These are phyloP conservation scores for Colletotrichum orchidophilum DNA, from an alignment of 2,329 filamentous ascomycete species.

Conservation along the genomic window DNA sequence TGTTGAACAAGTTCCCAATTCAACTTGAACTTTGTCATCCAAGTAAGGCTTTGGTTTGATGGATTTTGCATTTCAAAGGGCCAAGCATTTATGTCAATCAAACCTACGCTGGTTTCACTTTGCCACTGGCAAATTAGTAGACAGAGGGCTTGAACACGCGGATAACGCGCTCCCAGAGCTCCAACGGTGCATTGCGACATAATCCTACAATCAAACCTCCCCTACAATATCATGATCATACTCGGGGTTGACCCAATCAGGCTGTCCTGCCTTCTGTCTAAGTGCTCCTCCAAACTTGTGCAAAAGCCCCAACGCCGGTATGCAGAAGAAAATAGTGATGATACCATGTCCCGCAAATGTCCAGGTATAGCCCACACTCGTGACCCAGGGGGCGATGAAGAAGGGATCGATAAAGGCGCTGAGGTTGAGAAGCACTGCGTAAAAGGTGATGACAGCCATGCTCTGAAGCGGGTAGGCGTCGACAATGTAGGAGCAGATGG, in stretches of 20 bases:
- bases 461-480: slow-evolving; percentile 65
- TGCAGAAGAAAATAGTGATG: slow-evolving; percentile 51
- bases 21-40: too few relatives aligned
- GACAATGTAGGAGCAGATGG: slow-evolving; percentile 61
- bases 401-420: slow-evolving; percentile 57
- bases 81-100: too few relatives aligned
- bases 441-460: slow-evolving; percentile 64
- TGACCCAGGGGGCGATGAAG: slow-evolving; percentile 60
- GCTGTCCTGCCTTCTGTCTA: slow-evolving; percentile 46
- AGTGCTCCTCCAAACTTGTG: slow-evolving; percentile 51
- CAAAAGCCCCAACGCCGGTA: slow-evolving; percentile 47
- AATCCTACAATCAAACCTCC: background rate
- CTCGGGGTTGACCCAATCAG: slow-evolving; percentile 58
- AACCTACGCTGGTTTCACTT: too few relatives aligned
- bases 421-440: slow-evolving; percentile 62
- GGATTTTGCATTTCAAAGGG: too few relatives aligned
- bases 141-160: background rate
- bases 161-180: too few relatives aligned
- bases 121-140: background rate
- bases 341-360: slow-evolving; percentile 59
- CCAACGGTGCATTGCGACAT: background rate
- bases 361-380: slow-evolving; percentile 57
- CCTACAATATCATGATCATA: slow-evolving; percentile 37
- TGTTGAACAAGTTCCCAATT: too few relatives aligned
- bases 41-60: too few relatives aligned